Evolutionary conservation across 345 rosid species (phyloP), one percentile per base, ranked within the genome.

Genomic region (Leavenworthia alabamica): DNA sequence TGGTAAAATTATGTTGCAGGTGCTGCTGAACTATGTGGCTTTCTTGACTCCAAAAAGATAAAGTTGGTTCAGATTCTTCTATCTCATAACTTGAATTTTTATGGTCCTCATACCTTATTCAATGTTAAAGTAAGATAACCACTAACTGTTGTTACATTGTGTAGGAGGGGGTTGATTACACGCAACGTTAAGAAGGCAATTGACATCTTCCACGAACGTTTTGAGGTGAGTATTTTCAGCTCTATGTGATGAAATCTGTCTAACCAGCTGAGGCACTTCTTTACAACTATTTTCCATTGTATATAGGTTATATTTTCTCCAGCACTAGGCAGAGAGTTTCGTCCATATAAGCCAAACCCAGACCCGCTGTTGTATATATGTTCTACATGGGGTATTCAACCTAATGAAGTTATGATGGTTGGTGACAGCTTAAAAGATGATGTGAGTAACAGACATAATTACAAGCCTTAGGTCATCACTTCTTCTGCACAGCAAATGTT

Each of bases 391-490:
- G 82, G 70, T 33, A 75, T 92, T 63, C 80, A 82, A 70, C 93
- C 95, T 35, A 74, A 68, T 31, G 89, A 92, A 80, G 90, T 92
- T 66, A 78, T 92, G 77, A 92, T 92, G 98, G 78, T 92, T 45
- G 98, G 98, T 8, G 98, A 92, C 73, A 92, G 96, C 79, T 90
- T 92, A 40, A 89, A 83, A 77, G 98, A 92, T 81, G 98, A 92
- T 75, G 98, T 85, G 57, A 78, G 95, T 73, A 13, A 6, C 40
- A 9, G 29, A 83, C 79, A 83, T 81, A 62, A 84, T 78, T 17
- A 80, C 47, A 61, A 84, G 78, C 74, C 84, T 79, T 67, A 79
- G 51, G 46, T 79, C 74, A 66, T 27, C 11, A 60, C 83, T 79
- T 68, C 55, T 49, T 73, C 54, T 45, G 23, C 43, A 14, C 44